Evolutionary conservation across 1,284 basidiomycete genomes (phyloP).

Genomic region (Trametes polyzona): DNA sequence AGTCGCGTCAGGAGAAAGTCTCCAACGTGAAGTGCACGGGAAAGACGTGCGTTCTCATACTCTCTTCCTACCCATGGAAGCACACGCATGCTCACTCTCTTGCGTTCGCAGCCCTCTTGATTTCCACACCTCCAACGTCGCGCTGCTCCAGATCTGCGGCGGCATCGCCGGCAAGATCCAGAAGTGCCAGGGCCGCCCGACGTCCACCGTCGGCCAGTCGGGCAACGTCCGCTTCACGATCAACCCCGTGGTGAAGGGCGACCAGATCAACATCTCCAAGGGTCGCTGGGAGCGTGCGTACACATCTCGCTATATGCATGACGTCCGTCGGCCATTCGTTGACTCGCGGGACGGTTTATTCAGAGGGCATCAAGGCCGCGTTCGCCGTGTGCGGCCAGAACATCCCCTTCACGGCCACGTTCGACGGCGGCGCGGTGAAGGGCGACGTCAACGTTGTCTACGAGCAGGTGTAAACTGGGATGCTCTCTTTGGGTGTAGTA

Average conservation of each 20-base stretch:
- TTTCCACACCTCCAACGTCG: slow-evolving; percentile 38
- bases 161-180: slow-evolving; percentile 37
- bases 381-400: slow-evolving; percentile 35
- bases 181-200: slow-evolving; percentile 38
- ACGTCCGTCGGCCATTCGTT: neutral
- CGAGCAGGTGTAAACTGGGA: slow-evolving; percentile 1
- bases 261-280: slow-evolving; percentile 39
- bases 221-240: slow-evolving; percentile 36
- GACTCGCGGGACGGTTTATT: neutral
- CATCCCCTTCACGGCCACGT: slow-evolving; percentile 38
- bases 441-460: slow-evolving; percentile 35
- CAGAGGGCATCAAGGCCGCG: slow-evolving; percentile 37
- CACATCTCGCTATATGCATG: no score
- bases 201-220: slow-evolving; percentile 33
- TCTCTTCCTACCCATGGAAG: no score
- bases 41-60: slow-evolving; percentile 13
- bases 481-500: neutral
- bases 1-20: slow-evolving; percentile 29
- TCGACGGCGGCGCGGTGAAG: slow-evolving; percentile 33
- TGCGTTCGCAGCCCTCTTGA: slow-evolving; percentile 30
- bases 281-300: slow-evolving; percentile 39
- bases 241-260: slow-evolving; percentile 33
- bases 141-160: slow-evolving; percentile 38
- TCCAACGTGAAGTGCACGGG: slow-evolving; percentile 31
- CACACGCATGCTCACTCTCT: neutral